These are phyloP conservation scores for Mycena filopes DNA, from an alignment of 768 basidiomycete genomes.

Conservation along the genomic window DNA sequence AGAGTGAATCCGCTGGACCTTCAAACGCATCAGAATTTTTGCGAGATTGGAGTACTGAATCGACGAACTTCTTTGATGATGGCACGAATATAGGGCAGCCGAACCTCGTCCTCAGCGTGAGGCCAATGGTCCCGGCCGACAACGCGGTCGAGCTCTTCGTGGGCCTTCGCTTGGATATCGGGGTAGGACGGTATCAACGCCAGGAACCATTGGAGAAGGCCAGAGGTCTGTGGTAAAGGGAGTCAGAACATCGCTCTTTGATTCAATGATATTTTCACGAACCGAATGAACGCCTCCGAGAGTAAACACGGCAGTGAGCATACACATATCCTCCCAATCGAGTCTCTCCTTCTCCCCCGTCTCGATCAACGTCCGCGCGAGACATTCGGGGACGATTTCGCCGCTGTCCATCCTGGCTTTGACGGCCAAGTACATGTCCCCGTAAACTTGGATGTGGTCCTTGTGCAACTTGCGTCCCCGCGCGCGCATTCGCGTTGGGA, in stretches of 20 bases:
- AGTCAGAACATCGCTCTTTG: background rate
- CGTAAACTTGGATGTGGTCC: constrained; percentile 42
- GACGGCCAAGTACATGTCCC: constrained; percentile 41
- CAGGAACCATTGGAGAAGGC: constrained; percentile 47
- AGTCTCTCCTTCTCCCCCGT: constrained; percentile 41
- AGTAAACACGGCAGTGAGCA: constrained; percentile 43
- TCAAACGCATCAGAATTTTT: background rate
- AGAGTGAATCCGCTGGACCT: constrained; percentile 23
- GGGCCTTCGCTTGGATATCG: constrained; percentile 43
- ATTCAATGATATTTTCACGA: background rate
- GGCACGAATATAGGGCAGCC: constrained; percentile 42
- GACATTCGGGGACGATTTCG: constrained; percentile 46
- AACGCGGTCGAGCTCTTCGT: constrained; percentile 48
- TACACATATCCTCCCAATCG: constrained; percentile 43
- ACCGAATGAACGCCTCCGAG: constrained; percentile 48
- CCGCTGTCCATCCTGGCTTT: constrained; percentile 41
- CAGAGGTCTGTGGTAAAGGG: constrained; percentile 39
- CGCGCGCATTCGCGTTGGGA: constrained; percentile 29
- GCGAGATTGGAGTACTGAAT: background rate
- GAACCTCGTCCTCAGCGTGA: constrained; percentile 35
- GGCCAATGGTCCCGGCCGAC: constrained; percentile 44
- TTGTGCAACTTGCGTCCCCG: constrained; percentile 34
- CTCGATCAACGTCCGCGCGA: constrained; percentile 43
- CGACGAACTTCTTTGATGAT: constrained; percentile 39
- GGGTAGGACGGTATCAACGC: constrained; percentile 42